Percentiles rank a stretch among this genome's conserved stretches.
Evolutionary conservation across 441 rosid genomes (phyloP).

Genomic region (Biscutella laevigata): DNA sequence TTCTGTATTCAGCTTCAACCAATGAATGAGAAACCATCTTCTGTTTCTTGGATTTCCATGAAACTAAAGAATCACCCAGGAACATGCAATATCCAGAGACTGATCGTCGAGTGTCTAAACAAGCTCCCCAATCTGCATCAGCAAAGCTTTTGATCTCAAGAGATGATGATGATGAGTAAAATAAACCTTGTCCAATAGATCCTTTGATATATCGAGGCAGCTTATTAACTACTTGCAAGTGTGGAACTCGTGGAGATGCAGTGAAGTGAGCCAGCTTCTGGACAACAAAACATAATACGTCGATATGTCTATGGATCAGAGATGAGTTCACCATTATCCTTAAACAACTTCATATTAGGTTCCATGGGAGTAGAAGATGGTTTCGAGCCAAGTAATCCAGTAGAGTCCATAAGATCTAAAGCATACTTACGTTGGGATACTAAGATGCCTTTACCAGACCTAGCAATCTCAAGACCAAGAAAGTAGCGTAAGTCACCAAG

Average conservation of each 20-base stretch:
- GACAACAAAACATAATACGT: neutral
- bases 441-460: neutral
- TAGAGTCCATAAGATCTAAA: neutral
- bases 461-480: neutral
- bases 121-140: neutral
- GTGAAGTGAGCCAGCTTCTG: neutral
- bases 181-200: neutral
- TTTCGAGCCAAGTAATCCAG: neutral
- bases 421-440: neutral
- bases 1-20: neutral
- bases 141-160: neutral
- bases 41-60: neutral
- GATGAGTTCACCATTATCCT: neutral
- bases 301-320: neutral
- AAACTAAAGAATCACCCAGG: neutral
- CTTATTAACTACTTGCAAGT: too few species aligned
- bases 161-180: neutral
- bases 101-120: neutral
- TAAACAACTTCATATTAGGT: neutral
- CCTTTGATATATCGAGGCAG: neutral
- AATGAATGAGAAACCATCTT: neutral
- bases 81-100: neutral
- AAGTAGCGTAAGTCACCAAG: neutral
- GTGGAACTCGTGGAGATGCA: neutral
- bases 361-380: neutral